Evolutionary conservation across 805 yeast species (phyloP).

Genomic region (Kluyveromyces starmeri): DNA sequence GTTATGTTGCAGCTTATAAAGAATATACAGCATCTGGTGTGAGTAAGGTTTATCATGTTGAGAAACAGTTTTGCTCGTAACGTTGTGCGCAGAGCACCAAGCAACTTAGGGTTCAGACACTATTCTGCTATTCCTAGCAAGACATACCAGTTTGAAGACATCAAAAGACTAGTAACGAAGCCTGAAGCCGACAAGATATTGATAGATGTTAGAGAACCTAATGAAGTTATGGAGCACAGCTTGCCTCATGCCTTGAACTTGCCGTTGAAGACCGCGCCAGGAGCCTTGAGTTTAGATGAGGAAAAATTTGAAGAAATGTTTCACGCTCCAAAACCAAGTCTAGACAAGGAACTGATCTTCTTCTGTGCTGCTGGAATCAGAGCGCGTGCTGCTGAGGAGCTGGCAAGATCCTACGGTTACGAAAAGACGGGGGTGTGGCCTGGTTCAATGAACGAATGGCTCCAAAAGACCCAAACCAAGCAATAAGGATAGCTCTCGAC

Average conservation of each 20-base stretch:
- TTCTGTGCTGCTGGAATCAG: constrained; percentile 92
- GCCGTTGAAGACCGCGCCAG: constrained; percentile 86
- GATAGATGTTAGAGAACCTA: constrained; percentile 90
- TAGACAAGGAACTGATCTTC: constrained; percentile 67
- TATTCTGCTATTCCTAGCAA: constrained; percentile 31
- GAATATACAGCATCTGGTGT: too few species aligned
- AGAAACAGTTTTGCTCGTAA: neutral
- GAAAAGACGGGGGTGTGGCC: constrained; percentile 71
- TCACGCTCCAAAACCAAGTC: constrained; percentile 71
- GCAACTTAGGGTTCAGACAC: constrained; percentile 10
- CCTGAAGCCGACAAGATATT: constrained; percentile 47
- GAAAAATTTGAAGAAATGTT: constrained; percentile 77
- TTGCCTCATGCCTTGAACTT: constrained; percentile 81
- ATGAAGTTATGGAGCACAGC: constrained; percentile 60
- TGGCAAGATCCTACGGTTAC: constrained; percentile 88
- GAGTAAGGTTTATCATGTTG: constrained; percentile 2
- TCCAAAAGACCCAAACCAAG: constrained; percentile 13
- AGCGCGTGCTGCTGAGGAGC: constrained; percentile 81
- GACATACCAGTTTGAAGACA: constrained; percentile 40
- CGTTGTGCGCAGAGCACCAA: too few species aligned
- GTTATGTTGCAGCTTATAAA: too few species aligned
- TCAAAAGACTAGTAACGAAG: constrained; percentile 38
- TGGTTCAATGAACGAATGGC: constrained; percentile 89
- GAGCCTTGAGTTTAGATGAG: constrained; percentile 70
- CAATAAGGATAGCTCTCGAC: too few species aligned